Evolutionary conservation across 495 filamentous ascomycete species (phyloP).

Genomic region (Tuber magnatum): DNA sequence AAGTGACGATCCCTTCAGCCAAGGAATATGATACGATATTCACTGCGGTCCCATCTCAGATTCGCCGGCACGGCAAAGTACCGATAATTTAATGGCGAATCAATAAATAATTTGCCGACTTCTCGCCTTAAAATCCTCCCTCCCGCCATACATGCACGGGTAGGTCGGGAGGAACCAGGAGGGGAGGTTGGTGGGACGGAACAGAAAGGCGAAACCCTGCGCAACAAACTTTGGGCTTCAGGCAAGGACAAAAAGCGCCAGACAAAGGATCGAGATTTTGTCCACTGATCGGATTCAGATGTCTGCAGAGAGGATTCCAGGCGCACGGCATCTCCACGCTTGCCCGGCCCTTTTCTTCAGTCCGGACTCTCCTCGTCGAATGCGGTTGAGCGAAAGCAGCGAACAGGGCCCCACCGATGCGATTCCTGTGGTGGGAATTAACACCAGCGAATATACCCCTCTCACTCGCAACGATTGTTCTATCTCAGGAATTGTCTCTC

Average conservation of each 20-base stretch:
- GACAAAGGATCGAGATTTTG: slow-evolving; percentile 26
- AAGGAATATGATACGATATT: not conserved
- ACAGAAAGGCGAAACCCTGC: not conserved
- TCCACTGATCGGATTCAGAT: slow-evolving; percentile 17
- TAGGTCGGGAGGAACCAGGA: not conserved
- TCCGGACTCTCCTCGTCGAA: not conserved
- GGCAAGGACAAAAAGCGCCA: slow-evolving; percentile 3
- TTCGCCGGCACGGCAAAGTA: not conserved
- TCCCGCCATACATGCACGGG: not conserved
- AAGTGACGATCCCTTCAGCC: too few relatives aligned
- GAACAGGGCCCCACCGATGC: not conserved
- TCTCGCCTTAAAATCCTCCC: not conserved
- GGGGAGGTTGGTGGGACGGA: slow-evolving; percentile 2
- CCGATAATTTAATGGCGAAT: not conserved
- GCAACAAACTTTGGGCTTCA: not conserved
- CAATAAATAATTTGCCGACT: not conserved
- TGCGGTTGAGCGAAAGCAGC: not conserved
- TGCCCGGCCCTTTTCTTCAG: not conserved
- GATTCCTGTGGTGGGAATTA: not conserved
- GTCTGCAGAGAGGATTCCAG: not conserved
- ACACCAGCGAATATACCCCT: not conserved
- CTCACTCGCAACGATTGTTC: not conserved
- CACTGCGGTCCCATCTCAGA: not conserved
- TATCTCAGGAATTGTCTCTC: not conserved
- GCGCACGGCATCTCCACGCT: not conserved